These are phyloP conservation scores for Blastomyces percursus DNA, from an alignment of 2,329 filamentous ascomycete species.

Conservation along the genomic window DNA sequence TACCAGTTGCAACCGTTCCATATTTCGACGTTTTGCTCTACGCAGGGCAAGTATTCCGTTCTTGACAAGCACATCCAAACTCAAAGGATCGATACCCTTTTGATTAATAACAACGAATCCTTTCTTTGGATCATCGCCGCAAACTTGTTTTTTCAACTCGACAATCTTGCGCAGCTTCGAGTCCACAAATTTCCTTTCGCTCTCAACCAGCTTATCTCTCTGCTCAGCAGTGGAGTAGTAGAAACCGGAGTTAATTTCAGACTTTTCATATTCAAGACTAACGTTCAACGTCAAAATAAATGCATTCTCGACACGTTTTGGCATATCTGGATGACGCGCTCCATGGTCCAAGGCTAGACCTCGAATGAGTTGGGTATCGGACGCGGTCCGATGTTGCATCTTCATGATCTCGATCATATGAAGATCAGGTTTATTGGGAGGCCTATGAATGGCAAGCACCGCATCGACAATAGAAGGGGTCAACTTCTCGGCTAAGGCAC, in stretches of 20 bases:
- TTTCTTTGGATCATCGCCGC: slow-evolving; percentile 85
- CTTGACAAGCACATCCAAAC: slow-evolving; percentile 91
- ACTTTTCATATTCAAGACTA: slow-evolving; percentile 96
- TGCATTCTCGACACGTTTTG: slow-evolving; percentile 89
- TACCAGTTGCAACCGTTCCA: slow-evolving; percentile 93
- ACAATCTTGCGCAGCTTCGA: slow-evolving; percentile 96
- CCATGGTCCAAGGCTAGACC: slow-evolving; percentile 91
- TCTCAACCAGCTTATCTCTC: slow-evolving; percentile 95
- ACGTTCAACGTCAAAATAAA: slow-evolving; percentile 93
- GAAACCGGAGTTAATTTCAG: slow-evolving; percentile 97
- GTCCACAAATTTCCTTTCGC: slow-evolving; percentile 89
- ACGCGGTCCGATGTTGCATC: slow-evolving; percentile 95
- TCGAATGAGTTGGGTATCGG: slow-evolving; percentile 90
- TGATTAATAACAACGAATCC: slow-evolving; percentile 98
- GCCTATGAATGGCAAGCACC: slow-evolving; percentile 84
- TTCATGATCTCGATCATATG: slow-evolving; percentile 99
- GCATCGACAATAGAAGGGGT: slow-evolving; percentile 94
- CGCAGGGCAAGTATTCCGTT: slow-evolving; percentile 93
- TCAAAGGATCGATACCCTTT: slow-evolving; percentile 96
- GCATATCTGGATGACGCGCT: slow-evolving; percentile 95
- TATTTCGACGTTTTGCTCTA: slow-evolving; percentile 94
- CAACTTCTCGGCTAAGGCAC: slow-evolving; percentile 74
- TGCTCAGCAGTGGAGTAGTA: slow-evolving; percentile 97
- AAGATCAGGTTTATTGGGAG: slow-evolving; percentile 83
- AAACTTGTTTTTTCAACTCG: slow-evolving; percentile 94